Evolutionary conservation across 495 filamentous ascomycete genomes (phyloP), one percentile per base, ranked within the genome.

Genomic region (Xylaria longipes): DNA sequence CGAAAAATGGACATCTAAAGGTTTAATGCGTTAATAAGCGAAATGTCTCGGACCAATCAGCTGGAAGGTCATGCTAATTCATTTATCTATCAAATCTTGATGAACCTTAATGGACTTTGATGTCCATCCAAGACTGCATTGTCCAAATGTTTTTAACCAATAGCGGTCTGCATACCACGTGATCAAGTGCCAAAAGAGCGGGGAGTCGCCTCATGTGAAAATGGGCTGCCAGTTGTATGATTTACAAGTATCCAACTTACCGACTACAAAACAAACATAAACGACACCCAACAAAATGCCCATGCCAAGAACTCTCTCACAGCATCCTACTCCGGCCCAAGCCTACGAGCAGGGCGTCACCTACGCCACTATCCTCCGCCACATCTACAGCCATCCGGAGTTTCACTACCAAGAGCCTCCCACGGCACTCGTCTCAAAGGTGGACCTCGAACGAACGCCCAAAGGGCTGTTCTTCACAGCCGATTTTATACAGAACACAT

Each of bases 401-500:
- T 78, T 71, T 64, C 70, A 74, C 33, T 78, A 75, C 20, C 54
- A 33, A 3, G 72, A 78, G 41, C 73, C 73, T 3, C 76, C 76
- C 15, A 78, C 71, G 22, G 43, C 76, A 8, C 50, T 48, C 15
- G 73, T 78, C 64, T 48, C 71, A 5, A 75, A 72, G 62, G 70
- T 75, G 22, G 69, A 78, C 46, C 45, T 56, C 35, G 54, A 72
- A 1, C 35, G 71, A n/a, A 78, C 75, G 22, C 76, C 76, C 2
- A 17, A 22, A 12, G 72, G 68, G 33, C 65, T 78, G 7, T 54
- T 76, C 29, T 76, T 74, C 76, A 64, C 72, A 9, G 31, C 72
- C 56, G 76, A 78, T 27, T 78, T 77, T 70, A 63, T 77, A 5
- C 76, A 78, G 67, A 69, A 25, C 20, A 78, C 76, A 14, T 78